These are phyloP conservation scores for Didymella segeticola DNA, from an alignment of 2,329 filamentous ascomycete species.

Conservation along the genomic window DNA sequence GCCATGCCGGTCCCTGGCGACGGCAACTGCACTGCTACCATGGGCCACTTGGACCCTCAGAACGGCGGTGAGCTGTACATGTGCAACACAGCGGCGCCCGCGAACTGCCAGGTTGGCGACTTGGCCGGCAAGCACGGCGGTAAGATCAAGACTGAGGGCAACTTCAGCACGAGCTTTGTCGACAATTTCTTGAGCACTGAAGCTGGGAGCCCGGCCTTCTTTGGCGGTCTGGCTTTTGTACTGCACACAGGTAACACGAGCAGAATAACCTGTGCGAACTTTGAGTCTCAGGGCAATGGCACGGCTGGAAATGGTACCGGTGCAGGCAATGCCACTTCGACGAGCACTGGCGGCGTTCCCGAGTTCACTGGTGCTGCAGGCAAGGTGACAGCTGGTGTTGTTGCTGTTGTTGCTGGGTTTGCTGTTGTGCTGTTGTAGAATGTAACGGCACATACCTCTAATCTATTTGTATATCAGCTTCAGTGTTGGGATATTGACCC, in stretches of 20 bases:
- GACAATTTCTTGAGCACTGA: constrained; percentile 59
- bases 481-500: no score
- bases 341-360: constrained; percentile 10
- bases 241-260: constrained; percentile 59
- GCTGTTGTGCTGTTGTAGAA: constrained; percentile 19
- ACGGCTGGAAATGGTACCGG: constrained; percentile 16
- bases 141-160: constrained; percentile 37
- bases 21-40: constrained; percentile 49
- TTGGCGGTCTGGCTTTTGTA: constrained; percentile 61
- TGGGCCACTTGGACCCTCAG: constrained; percentile 49
- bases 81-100: constrained; percentile 41
- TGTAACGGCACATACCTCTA: not conserved
- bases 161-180: constrained; percentile 44
- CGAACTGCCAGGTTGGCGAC: constrained; percentile 52
- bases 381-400: constrained; percentile 13
- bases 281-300: constrained; percentile 58
- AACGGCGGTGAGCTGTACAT: constrained; percentile 41
- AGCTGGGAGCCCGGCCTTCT: constrained; percentile 51
- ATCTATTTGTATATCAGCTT: no score
- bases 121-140: constrained; percentile 52
- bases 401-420: constrained; percentile 17
- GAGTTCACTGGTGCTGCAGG: constrained; percentile 26
- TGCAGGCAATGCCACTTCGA: constrained; percentile 15
- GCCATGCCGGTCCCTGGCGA: constrained; percentile 42
- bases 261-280: constrained; percentile 63